Base-by-base conservation (phyloP, 2,329 filamentous ascomycete genomes). In the Verticillium albo-atrum region DNA sequence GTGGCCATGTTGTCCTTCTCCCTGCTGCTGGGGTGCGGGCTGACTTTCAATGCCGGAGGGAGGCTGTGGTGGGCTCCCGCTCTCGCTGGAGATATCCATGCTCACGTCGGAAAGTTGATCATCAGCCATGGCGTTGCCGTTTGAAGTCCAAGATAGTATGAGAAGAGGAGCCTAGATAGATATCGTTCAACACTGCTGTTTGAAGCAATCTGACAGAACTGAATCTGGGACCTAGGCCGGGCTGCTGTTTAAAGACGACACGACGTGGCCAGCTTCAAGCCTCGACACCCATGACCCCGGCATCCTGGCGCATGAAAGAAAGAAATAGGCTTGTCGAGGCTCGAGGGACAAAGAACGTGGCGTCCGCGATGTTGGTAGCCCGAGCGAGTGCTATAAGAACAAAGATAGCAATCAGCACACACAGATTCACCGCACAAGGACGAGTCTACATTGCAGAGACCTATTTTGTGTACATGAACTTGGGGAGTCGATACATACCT, bases 351-450 rank as follows among this genome's bases (percentile, higher is more conserved):
- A 50, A 50, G 42, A 12, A 14, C 7, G 42, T 50, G 42, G 42
- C 20, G 10, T 7, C 42, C 10, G 14, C 42, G 20, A 5, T 23
- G 42, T 23, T n/a, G 35, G 14, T 6, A 15, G 35, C 35, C 35
- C 62, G 57, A 17, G 57, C 54, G 15, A 61, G 15, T 23, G 7
- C 42, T 32, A 61, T 32, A 14, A 63, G 30, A 37, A 62, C 30
- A 37, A 64, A 62, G 35, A 64, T 12, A n/a, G 23, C 35, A n/a
- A 64, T 60, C 20, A 64, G 58, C 14, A 54, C 34, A 54, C 34
- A 58, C 15, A 64, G 17, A 15, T 37, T 37, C 34, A 37, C 17
- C 2, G 6, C 17, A 6, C 34, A 15, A 37, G 34, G 34, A 17
- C 34, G 6, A n/a, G 6, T 37, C 34, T 37, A 32, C 30, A n/a